phyloP scores from a whole-genome alignment of 345 rosid species.

The Toxicodendron radicans region DNA sequence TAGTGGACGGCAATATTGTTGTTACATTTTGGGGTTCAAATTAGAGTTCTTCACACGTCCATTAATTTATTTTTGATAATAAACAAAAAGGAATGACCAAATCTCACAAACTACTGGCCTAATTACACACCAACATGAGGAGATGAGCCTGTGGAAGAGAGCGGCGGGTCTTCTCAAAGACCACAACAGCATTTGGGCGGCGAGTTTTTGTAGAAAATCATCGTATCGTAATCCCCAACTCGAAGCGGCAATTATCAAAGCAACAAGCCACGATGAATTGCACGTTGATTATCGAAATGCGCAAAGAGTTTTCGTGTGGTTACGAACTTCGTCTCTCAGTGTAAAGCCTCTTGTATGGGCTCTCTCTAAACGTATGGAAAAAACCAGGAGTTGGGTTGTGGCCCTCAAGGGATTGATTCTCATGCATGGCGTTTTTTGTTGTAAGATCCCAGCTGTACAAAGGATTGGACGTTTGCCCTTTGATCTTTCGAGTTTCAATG shows the following conservation, averaged over 20 bases:
- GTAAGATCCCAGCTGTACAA: constrained; percentile 43
- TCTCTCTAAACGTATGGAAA: constrained; percentile 51
- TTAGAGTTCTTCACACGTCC: no score
- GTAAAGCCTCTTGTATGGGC: constrained; percentile 53
- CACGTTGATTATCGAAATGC: constrained; percentile 60
- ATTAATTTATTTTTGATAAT: no score
- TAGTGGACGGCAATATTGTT: no score
- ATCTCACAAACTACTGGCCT: background rate
- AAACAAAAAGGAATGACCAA: background rate
- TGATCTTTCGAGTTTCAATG: constrained; percentile 62
- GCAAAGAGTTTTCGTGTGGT: constrained; percentile 62
- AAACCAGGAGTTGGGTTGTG: constrained; percentile 72
- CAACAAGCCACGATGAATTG: constrained; percentile 74
- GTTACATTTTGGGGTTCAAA: no score
- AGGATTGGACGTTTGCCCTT: constrained; percentile 65
- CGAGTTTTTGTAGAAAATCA: constrained; percentile 33
- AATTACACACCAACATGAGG: constrained; percentile 5
- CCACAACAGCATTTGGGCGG: constrained; percentile 55
- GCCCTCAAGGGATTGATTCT: constrained; percentile 77
- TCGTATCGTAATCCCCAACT: constrained; percentile 52
- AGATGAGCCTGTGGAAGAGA: constrained; percentile 66
- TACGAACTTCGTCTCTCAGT: constrained; percentile 59
- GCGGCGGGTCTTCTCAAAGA: constrained; percentile 78
- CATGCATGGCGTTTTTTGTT: constrained; percentile 75
- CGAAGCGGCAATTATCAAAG: constrained; percentile 66